Conservation (phyloP, 805 yeast genomes). For the Saturnispora quitensis region DNA sequence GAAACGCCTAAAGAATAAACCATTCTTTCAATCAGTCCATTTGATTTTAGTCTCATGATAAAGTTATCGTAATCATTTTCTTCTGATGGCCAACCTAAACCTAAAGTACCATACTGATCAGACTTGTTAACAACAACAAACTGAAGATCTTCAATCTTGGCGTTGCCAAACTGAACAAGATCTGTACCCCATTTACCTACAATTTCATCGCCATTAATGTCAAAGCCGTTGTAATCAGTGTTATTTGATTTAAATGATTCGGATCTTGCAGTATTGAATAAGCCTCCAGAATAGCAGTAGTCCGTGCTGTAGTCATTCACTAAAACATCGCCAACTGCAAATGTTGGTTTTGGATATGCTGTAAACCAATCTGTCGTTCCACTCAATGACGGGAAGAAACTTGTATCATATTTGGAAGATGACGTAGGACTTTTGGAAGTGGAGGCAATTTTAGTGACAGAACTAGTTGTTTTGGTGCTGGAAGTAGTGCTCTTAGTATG, state of each 20-base stretch:
- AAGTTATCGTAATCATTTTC: slow-evolving; percentile 42
- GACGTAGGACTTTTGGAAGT: background rate
- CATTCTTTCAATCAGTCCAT: slow-evolving; percentile 43
- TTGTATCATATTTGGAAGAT: background rate
- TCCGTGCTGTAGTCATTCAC: slow-evolving; percentile 9
- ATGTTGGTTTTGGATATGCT: slow-evolving; percentile 11
- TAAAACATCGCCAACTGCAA: slow-evolving; percentile 1
- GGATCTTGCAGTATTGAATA: slow-evolving; percentile 31
- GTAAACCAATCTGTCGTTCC: slow-evolving; percentile 6
- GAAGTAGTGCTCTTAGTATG: background rate
- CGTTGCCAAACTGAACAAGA: slow-evolving; percentile 38
- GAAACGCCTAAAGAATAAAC: slow-evolving; percentile 41
- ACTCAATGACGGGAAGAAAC: slow-evolving; percentile 8
- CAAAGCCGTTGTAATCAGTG: slow-evolving; percentile 29
- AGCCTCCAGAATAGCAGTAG: slow-evolving; percentile 33
- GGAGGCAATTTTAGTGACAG: background rate
- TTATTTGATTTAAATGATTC: slow-evolving; percentile 27
- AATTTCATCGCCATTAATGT: slow-evolving; percentile 35
- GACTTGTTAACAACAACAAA: slow-evolving; percentile 62
- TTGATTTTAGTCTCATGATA: slow-evolving; percentile 46
- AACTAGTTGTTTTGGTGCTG: background rate
- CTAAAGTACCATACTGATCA: slow-evolving; percentile 52
- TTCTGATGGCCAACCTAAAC: slow-evolving; percentile 47
- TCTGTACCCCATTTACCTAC: slow-evolving; percentile 50
- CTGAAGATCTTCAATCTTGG: slow-evolving; percentile 38